Evolutionary conservation across 306 rosid species (phyloP).

Genomic region (Cucumis sativus): DNA sequence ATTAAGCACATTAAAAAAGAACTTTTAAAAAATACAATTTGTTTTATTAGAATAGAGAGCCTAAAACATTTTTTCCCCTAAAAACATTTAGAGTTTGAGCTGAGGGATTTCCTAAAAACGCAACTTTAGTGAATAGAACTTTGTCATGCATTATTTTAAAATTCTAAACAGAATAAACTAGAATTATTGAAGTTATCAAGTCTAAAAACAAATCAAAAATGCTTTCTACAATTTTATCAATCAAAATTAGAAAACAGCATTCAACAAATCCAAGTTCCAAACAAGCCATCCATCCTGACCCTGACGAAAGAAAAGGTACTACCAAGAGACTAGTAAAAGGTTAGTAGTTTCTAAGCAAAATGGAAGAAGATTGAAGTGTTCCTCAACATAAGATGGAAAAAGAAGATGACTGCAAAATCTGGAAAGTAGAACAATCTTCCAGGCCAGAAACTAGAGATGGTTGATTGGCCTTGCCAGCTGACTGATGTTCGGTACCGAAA

Average conservation of each 20-base stretch:
- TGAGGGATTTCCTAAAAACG: too few relatives aligned
- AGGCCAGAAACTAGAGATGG: neutral
- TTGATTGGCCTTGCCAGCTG: neutral
- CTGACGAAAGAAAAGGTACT: neutral
- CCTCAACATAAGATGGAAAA: neutral
- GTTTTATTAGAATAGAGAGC: too few relatives aligned
- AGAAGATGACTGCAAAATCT: neutral
- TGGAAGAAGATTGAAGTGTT: neutral
- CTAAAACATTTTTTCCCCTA: too few relatives aligned
- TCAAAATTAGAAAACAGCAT: slow-evolving; percentile 2
- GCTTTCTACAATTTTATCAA: neutral
- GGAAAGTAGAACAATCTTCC: neutral
- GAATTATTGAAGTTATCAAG: too few relatives aligned
- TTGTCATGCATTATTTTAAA: too few relatives aligned
- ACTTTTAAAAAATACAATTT: too few relatives aligned
- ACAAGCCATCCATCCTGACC: neutral
- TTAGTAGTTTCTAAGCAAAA: slow-evolving; percentile 2
- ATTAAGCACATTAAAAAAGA: too few relatives aligned
- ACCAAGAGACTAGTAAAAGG: neutral
- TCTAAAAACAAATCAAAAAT: neutral
- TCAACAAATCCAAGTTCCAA: neutral
- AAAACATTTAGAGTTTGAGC: too few relatives aligned
- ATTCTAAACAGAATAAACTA: too few relatives aligned
- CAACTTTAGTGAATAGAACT: too few relatives aligned
- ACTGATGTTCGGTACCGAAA: neutral